Evolutionary conservation across 169 alveolate genomes (phyloP).

Genomic region (Plasmodium knowlesi): DNA sequence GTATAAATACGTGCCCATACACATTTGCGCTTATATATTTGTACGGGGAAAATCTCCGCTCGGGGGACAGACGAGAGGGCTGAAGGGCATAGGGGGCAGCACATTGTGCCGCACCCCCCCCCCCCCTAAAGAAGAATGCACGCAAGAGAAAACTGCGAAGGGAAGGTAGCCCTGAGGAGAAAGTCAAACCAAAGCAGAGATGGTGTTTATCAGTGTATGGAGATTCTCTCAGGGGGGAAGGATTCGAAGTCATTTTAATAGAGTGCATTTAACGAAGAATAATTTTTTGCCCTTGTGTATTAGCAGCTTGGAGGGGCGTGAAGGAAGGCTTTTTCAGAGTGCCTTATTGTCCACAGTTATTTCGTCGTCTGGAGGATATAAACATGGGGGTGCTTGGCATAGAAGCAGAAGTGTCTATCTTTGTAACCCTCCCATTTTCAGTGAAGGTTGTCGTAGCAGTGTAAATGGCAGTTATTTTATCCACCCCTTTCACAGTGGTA

Average conservation of each 20-base stretch:
- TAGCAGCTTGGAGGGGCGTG: background rate
- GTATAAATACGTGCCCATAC: conserved; percentile 9
- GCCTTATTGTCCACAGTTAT: background rate
- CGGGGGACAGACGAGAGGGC: background rate
- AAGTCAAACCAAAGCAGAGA: background rate
- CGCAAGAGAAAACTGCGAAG: background rate
- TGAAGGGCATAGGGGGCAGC: background rate
- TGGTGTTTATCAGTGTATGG: background rate
- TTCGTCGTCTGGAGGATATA: background rate
- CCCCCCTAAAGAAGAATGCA: background rate
- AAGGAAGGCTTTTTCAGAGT: background rate
- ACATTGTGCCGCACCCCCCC: background rate
- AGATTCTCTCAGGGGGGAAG: background rate
- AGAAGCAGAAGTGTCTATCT: background rate
- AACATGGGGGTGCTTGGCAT: background rate
- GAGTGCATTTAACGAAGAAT: background rate
- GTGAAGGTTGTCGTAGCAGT: background rate
- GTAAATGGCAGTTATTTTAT: background rate
- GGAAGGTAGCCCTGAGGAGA: background rate
- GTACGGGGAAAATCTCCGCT: background rate
- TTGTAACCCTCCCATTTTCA: background rate
- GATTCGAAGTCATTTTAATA: background rate
- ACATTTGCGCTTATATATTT: background rate
- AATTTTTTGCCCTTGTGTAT: background rate
- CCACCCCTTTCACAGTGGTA: background rate